These are phyloP conservation scores for Verticillium zaregamsianum DNA, from an alignment of 2,329 filamentous ascomycete genomes.

Conservation along the genomic window DNA sequence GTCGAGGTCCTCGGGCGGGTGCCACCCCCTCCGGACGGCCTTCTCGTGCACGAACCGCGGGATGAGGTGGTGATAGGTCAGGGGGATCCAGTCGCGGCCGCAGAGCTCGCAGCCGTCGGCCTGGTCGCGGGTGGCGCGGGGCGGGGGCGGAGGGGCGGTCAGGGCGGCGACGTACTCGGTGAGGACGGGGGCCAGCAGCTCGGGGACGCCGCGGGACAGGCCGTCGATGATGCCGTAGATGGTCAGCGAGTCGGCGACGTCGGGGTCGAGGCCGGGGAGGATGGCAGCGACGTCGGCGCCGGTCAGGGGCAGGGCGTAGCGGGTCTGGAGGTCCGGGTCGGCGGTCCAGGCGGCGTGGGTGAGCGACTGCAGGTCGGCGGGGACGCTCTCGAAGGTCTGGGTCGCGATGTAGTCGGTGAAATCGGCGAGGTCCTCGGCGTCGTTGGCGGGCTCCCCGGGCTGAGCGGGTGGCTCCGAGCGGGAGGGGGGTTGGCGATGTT, in stretches of 20 bases:
- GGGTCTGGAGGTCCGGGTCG: slow-evolving; percentile 41
- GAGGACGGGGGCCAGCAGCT: slow-evolving; percentile 61
- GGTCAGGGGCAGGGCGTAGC: slow-evolving; percentile 56
- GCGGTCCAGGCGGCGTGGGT: slow-evolving; percentile 54
- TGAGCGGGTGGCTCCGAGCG: not conserved
- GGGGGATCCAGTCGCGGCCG: slow-evolving; percentile 65
- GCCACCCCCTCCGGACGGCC: slow-evolving; percentile 74
- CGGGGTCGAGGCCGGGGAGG: slow-evolving; percentile 51
- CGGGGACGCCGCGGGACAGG: slow-evolving; percentile 24
- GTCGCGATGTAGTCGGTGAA: slow-evolving; percentile 76
- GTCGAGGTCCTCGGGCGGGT: slow-evolving; percentile 67
- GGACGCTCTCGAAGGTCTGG: slow-evolving; percentile 65
- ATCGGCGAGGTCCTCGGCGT: slow-evolving; percentile 68
- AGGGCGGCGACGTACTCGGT: slow-evolving; percentile 55
- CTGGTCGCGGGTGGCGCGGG: slow-evolving; percentile 48
- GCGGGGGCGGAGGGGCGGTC: slow-evolving; percentile 60
- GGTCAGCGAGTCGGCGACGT: slow-evolving; percentile 61
- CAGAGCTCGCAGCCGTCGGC: slow-evolving; percentile 70
- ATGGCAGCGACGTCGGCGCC: slow-evolving; percentile 43
- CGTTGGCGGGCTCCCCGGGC: slow-evolving; percentile 8
- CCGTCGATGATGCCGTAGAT: slow-evolving; percentile 61
- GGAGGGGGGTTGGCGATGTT: slow-evolving; percentile 8
- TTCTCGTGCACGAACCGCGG: slow-evolving; percentile 74
- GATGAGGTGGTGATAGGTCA: slow-evolving; percentile 84
- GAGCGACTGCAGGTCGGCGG: slow-evolving; percentile 54